Evolutionary conservation across 2,329 filamentous ascomycete species (phyloP), one percentile per base, ranked within the genome.

Genomic region (Botrytis squamosa): DNA sequence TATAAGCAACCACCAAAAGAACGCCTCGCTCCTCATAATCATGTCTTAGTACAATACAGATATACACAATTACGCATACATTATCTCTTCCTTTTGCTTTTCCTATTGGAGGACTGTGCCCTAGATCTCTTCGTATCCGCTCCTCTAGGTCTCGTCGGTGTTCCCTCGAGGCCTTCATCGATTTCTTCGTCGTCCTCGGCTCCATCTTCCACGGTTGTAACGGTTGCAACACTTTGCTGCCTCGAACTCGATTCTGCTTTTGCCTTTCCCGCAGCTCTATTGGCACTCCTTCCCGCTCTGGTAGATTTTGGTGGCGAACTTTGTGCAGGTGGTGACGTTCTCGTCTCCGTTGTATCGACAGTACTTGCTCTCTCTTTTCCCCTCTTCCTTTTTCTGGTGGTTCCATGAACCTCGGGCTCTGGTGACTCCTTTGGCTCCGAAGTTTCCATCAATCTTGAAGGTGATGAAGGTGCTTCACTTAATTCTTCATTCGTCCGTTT

Each of bases 271-370:
- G 84, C 84, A 38, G 77, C 85, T 85, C 75, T 84, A 82, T 74
- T 85, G 82, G 73, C 75, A 36, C 77, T 77, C 72, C 80, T 76
- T 33, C 77, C 79, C 42, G 77, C 71, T 52, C 80, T 73, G n/a
- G 76, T 85, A 79, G 1, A 83, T 73, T 85, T 83, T 16, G 83
- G 84, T 33, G 83, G 80, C 77, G 72, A 82, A 79, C 71, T 84
- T 69, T 83, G 84, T 52, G 83, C 42, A 14, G 57, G 65, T 33
- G 72, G 82, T n/a, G 83, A 82, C 7, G 82, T 85, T 63, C 84
- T 78, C 36, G 78, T 83, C 59, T 84, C 84, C 75, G 88, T 86
- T 1, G 86, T 86, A 72, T 87, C 86, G 5, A 86, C 86, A n/a
- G 87, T 83, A 9, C 86, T 87, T 75, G 77, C 81, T 76, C 85